These are phyloP conservation scores for Globisporangium cederbergense DNA, from an alignment of 352 stramenopile genomes.

Conservation along the genomic window DNA sequence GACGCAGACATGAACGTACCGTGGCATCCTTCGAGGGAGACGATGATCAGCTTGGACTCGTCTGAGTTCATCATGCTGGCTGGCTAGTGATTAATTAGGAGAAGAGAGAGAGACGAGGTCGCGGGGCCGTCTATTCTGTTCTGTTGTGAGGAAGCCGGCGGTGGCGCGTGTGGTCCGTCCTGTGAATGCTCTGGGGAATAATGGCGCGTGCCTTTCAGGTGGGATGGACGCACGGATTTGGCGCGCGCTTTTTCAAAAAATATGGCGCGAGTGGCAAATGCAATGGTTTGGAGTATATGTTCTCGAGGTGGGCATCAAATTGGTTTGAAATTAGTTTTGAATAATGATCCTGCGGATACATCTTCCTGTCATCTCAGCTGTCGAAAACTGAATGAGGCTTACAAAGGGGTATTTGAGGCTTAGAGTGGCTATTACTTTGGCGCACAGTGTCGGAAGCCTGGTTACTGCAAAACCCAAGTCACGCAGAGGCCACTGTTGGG, in stretches of 20 bases:
- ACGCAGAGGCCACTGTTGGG: no score
- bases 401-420: no score
- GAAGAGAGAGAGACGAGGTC: background rate
- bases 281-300: background rate
- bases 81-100: background rate
- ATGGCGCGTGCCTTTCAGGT: background rate
- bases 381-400: no score
- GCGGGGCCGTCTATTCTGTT: constrained; percentile 1
- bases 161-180: background rate
- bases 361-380: no score
- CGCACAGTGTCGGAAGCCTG: no score
- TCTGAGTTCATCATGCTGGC: constrained; percentile 14
- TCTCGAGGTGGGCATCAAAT: background rate
- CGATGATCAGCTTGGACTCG: constrained; percentile 69
- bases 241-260: constrained; percentile 6
- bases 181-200: background rate
- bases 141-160: background rate
- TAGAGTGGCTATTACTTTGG: no score
- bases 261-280: background rate
- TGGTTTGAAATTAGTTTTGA: background rate
- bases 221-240: constrained; percentile 1
- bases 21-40: constrained; percentile 88
- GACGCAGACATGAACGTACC: constrained; percentile 22
- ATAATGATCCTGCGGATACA: no score
- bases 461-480: no score